Evolutionary conservation across 169 alveolate species (phyloP).

Genomic region (Cryptosporidium viatorum): DNA sequence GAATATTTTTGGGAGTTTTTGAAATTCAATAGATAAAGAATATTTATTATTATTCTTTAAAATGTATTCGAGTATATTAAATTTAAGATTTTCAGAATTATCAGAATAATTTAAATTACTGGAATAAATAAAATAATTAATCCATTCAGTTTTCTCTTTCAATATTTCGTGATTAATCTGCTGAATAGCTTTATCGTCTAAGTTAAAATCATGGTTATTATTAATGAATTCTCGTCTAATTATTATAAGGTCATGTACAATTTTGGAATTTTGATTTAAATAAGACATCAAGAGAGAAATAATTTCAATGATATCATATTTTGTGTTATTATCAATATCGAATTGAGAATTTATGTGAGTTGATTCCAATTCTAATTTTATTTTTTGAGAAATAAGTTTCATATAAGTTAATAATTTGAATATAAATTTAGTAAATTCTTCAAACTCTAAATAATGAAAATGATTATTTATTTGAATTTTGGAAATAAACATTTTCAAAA

Average conservation of each 20-base stretch:
- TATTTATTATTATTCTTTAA: neutral
- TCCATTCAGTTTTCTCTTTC: neutral
- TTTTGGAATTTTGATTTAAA: neutral
- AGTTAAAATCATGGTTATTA: too few relatives aligned
- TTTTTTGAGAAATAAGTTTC: neutral
- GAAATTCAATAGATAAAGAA: neutral
- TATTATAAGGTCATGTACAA: neutral
- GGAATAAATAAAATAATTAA: slow-evolving; percentile 8
- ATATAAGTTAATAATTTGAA: neutral
- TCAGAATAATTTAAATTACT: neutral
- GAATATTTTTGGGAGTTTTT: neutral
- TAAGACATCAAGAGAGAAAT: neutral
- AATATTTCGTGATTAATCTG: neutral
- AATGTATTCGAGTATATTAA: neutral
- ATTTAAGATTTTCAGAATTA: neutral
- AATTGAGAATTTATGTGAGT: neutral
- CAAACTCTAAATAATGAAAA: neutral
- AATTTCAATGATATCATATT: neutral
- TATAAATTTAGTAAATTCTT: neutral
- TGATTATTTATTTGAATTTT: neutral
- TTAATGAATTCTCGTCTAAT: neutral
- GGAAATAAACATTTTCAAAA: neutral
- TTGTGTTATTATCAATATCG: neutral
- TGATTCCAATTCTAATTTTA: neutral
- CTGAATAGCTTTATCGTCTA: neutral